Percentiles rank a stretch among this genome's conserved stretches.
These are phyloP conservation scores for Citrus hindsii DNA, from an alignment of 345 rosid species.

Conservation along the genomic window DNA sequence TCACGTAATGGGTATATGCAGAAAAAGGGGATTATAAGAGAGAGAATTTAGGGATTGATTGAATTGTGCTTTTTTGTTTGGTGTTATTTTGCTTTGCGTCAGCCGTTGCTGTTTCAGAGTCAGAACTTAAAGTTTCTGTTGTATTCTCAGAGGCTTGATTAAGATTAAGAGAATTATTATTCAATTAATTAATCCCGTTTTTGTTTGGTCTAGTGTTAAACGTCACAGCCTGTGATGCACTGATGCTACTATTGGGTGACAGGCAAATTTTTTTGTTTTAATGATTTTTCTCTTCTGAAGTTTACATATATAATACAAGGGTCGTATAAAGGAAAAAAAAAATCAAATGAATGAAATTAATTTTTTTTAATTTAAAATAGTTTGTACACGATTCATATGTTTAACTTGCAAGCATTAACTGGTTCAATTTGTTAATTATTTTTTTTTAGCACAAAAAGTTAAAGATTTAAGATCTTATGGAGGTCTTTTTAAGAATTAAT, in stretches of 20 bases:
- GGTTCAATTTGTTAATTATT: neutral
- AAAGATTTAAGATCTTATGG: neutral
- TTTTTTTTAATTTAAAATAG: no score
- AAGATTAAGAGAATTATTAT: neutral
- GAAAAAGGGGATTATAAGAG: neutral
- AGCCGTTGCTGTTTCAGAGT: neutral
- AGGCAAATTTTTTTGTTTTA: neutral
- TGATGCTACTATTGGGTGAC: neutral
- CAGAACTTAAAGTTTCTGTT: neutral
- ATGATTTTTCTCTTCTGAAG: neutral
- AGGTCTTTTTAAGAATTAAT: neutral
- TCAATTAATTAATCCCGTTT: neutral
- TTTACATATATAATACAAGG: neutral
- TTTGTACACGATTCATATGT: neutral
- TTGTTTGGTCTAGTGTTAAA: neutral
- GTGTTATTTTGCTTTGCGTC: neutral
- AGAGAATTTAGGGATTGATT: neutral
- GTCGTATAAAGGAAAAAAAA: neutral
- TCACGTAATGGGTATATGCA: neutral
- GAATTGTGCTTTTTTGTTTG: neutral
- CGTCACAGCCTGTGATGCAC: constrained; percentile 3
- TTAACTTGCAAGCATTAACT: neutral
- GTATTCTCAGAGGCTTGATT: neutral
- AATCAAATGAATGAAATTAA: no score
- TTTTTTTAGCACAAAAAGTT: no score